Evolutionary conservation across 306 rosid genomes (phyloP).

Genomic region (Rosa persica): DNA sequence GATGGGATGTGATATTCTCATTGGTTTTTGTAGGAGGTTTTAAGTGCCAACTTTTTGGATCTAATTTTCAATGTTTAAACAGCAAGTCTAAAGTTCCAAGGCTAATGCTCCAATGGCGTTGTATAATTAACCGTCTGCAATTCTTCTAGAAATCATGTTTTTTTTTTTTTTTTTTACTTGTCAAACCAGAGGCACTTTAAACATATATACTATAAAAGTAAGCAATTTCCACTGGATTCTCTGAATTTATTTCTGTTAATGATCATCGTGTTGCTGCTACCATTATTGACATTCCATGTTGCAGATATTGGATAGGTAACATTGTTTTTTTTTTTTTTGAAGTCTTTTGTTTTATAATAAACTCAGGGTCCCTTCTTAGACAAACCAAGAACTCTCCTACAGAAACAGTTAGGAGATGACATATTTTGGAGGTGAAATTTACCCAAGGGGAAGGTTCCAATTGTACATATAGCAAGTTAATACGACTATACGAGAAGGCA

Average conservation of each 20-base stretch:
- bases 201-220: neutral
- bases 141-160: too few relatives aligned
- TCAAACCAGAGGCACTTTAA: neutral
- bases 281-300: neutral
- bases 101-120: too few relatives aligned
- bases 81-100: too few relatives aligned
- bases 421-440: constrained; percentile 62
- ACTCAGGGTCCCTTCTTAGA: constrained; percentile 67
- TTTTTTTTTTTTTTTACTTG: too few relatives aligned
- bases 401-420: constrained; percentile 68
- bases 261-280: neutral
- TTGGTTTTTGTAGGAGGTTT: too few relatives aligned
- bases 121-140: too few relatives aligned
- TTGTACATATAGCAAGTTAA: constrained; percentile 44
- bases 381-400: constrained; percentile 54
- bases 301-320: neutral
- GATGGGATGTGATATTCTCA: too few relatives aligned
- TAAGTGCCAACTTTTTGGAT: too few relatives aligned
- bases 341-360: neutral
- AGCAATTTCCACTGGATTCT: neutral
- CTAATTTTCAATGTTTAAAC: too few relatives aligned
- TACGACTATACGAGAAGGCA: constrained; percentile 68
- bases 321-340: neutral
- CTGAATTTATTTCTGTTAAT: neutral
- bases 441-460: constrained; percentile 15